These are phyloP conservation scores for Rhododendron simsii DNA, from an alignment of 148 eudicot species.

Conservation along the genomic window DNA sequence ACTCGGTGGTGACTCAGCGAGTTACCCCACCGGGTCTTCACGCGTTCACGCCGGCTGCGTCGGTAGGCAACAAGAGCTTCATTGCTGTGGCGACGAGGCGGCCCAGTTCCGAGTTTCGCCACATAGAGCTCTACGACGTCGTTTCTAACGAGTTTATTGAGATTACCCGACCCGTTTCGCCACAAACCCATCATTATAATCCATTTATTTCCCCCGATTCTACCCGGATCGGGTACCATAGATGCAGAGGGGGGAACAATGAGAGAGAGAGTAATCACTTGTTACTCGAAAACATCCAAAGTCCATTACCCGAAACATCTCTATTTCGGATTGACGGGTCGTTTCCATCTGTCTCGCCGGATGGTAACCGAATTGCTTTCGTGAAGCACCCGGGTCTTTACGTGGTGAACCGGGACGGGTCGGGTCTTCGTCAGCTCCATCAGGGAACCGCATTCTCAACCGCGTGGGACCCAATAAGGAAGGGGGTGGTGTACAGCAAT, in stretches of 20 bases:
- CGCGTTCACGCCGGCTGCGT: conserved; percentile 81
- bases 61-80: conserved; percentile 44
- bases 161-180: conserved; percentile 53
- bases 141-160: conserved; percentile 35
- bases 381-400: conserved; percentile 48
- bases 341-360: conserved; percentile 77
- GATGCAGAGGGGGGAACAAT: conserved; percentile 50
- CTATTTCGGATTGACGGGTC: conserved; percentile 72
- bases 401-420: conserved; percentile 62
- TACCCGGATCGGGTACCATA: conserved; percentile 64
- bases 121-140: conserved; percentile 68
- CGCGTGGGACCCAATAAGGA: conserved; percentile 66
- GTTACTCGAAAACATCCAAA: conserved; percentile 56
- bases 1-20: conserved; percentile 51
- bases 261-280: conserved; percentile 21
- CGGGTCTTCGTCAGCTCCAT: conserved; percentile 41
- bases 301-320: conserved; percentile 39
- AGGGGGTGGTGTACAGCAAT: conserved; percentile 76
- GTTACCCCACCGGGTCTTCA: conserved; percentile 92
- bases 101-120: conserved; percentile 58
- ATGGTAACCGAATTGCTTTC: conserved; percentile 64
- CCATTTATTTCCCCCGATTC: conserved; percentile 73
- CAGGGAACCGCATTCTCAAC: conserved; percentile 47
- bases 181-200: conserved; percentile 57
- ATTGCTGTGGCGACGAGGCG: conserved; percentile 76